Percentiles rank a stretch among this genome's conserved stretches.
phyloP scores from a whole-genome alignment of 371 early-diverging fungal genomes.

The Sporodiniella umbellata region DNA sequence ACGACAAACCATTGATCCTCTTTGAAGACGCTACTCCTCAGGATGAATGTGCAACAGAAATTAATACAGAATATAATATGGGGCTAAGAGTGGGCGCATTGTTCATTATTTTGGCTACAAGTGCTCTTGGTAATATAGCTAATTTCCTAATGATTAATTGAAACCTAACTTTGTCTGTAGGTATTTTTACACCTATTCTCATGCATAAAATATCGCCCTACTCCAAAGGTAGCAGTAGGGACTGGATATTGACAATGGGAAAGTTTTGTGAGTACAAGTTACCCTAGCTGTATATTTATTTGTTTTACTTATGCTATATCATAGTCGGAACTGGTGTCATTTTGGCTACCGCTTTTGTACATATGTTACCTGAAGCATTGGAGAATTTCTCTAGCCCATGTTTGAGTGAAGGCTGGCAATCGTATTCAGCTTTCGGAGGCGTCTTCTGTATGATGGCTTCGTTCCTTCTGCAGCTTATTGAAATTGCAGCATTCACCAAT shows the following conservation, averaged over 20 bases:
- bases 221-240: conserved; percentile 19
- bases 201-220: conserved; percentile 37
- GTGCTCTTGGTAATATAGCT: conserved; percentile 20
- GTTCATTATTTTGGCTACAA: conserved; percentile 28
- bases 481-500: conserved; percentile 30
- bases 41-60: conserved; percentile 15
- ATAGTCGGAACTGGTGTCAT: conserved; percentile 48
- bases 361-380: conserved; percentile 44
- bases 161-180: conserved; percentile 11
- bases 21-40: no score
- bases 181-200: conserved; percentile 41
- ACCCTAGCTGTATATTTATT: not conserved
- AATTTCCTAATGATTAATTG: not conserved
- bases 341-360: conserved; percentile 45
- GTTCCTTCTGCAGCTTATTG: conserved; percentile 38
- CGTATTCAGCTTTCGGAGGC: conserved; percentile 42
- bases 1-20: no score
- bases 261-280: conserved; percentile 41
- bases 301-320: not conserved
- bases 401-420: conserved; percentile 27
- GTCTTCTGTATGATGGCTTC: conserved; percentile 47
- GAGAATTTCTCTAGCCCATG: conserved; percentile 41
- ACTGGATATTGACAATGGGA: conserved; percentile 37
- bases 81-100: conserved; percentile 21
- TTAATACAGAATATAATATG: conserved; percentile 21